A percentile compares a stretch with the other conserved stretches of the same genome.
These are phyloP conservation scores for Wickerhamiella sergipiensis DNA, from an alignment of 805 yeast species.

Conservation along the genomic window DNA sequence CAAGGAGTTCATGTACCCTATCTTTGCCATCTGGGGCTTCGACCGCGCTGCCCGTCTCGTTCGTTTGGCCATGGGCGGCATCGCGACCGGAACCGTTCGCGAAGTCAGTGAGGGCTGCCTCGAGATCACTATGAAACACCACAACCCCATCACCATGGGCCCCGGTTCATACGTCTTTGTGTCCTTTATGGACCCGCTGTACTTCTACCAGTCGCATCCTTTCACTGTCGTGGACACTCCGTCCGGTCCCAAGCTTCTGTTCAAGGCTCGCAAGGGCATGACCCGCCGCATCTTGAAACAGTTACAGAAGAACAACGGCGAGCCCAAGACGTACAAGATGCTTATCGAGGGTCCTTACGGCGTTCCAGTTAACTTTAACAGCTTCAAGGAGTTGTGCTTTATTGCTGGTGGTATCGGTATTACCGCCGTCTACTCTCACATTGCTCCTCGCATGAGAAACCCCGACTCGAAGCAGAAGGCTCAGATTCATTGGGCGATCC, in stretches of 20 bases:
- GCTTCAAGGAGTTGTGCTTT: constrained; percentile 39
- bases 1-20: constrained; percentile 36
- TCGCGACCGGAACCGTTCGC: constrained; percentile 17
- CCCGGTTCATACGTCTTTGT: constrained; percentile 43
- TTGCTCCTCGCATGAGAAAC: constrained; percentile 3
- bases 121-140: constrained; percentile 28
- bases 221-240: constrained; percentile 31
- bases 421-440: constrained; percentile 41
- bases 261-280: constrained; percentile 34
- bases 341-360: constrained; percentile 55
- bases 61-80: constrained; percentile 25
- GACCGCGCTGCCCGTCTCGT: constrained; percentile 46
- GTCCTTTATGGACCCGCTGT: constrained; percentile 31
- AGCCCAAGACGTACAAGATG: constrained; percentile 21
- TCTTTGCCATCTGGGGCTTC: constrained; percentile 51
- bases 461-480: constrained; percentile 17
- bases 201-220: constrained; percentile 61
- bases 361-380: constrained; percentile 31
- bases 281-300: constrained; percentile 31
- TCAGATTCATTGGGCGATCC: constrained; percentile 50
- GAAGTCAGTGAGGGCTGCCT: constrained; percentile 26
- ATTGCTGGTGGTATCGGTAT: constrained; percentile 65
- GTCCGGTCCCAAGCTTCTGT: constrained; percentile 1
- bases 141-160: constrained; percentile 12
- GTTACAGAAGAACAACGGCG: constrained; percentile 21